Base-by-base conservation (phyloP, 768 basidiomycete species). In the Suillus weaverae region DNA sequence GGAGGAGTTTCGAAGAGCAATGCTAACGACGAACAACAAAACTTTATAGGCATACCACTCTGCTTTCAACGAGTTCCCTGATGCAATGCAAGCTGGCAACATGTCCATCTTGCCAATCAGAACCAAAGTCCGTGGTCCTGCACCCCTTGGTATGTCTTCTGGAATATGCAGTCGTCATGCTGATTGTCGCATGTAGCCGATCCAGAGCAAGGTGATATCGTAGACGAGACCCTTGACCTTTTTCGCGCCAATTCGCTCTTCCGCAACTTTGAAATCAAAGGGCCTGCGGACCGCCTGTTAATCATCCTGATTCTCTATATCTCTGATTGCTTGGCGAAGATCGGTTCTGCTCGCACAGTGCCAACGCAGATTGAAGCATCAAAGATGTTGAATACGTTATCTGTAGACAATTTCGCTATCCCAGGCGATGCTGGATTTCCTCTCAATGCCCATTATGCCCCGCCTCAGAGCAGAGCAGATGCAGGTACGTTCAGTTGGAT, bases 191-290 rank as follows among this genome's bases (percentile, higher is more conserved):
- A 62, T 64, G 35, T 74, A 96, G 96, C 90, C 63, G 94, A 97
- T 75, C 83, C 87, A 2, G 84, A 86, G 10, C 80, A 88, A 66
- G 85, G 87, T 33, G 97, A 99, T 77, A 95, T 99, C 70, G 85
- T 99, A 69, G 96, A 98, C 78, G 97, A 99, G 79, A 90, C 95
- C 2, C 83, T 99, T 54, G 93, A 97, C 79, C 88, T 99, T 66
- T 99, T 99, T 81, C 92, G 97, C 62, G 96, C 97, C 73, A 99
- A 99, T 80, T 97, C 96, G 43, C 90, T 99, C 66, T 99, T 99
- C 81, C 91, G 97, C 73, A 99, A 99, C 81, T 99, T 99, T 72
- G 97, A 99, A 83, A 99, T 99, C 86, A 97, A 98, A 76, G 96
- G 95, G 20, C 93, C 94, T 62, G 95, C 95, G 60, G 96, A 97